phyloP scores from a whole-genome alignment of 1,284 basidiomycete species.

The Mrakiaceae sp. region DNA sequence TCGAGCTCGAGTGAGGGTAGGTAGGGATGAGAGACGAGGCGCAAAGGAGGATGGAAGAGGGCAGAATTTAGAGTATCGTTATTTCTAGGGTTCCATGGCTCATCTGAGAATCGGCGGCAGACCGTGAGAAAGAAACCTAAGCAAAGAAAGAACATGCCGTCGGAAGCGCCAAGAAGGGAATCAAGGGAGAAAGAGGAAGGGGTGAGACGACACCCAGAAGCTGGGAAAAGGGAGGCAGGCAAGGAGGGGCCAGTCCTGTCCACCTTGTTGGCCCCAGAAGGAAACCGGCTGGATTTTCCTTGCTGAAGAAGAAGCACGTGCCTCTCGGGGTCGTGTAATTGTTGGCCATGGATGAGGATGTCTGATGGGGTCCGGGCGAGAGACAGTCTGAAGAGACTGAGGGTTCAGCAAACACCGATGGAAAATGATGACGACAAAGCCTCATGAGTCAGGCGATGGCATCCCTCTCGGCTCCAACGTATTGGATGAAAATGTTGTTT shows the following conservation, averaged over 20 bases:
- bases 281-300: slow-evolving; percentile 35
- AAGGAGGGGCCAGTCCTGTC: no score
- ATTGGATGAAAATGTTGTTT: slow-evolving; percentile 77
- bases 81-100: no score
- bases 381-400: slow-evolving; percentile 45
- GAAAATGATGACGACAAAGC: slow-evolving; percentile 12
- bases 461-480: slow-evolving; percentile 78
- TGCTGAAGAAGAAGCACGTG: slow-evolving; percentile 78
- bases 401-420: slow-evolving; percentile 48
- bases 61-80: no score
- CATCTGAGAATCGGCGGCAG: no score
- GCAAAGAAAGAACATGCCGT: no score
- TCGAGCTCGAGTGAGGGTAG: not conserved
- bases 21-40: no score
- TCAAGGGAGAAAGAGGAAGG: not conserved
- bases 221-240: no score
- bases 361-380: no score
- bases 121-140: no score
- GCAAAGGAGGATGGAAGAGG: no score
- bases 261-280: no score
- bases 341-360: slow-evolving; percentile 65
- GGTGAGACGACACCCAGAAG: not conserved
- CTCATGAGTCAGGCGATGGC: slow-evolving; percentile 50
- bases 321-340: slow-evolving; percentile 70
- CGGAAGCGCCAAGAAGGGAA: not conserved